These are phyloP conservation scores for Botrytis tulipae DNA, from an alignment of 2,329 filamentous ascomycete genomes.

Conservation along the genomic window DNA sequence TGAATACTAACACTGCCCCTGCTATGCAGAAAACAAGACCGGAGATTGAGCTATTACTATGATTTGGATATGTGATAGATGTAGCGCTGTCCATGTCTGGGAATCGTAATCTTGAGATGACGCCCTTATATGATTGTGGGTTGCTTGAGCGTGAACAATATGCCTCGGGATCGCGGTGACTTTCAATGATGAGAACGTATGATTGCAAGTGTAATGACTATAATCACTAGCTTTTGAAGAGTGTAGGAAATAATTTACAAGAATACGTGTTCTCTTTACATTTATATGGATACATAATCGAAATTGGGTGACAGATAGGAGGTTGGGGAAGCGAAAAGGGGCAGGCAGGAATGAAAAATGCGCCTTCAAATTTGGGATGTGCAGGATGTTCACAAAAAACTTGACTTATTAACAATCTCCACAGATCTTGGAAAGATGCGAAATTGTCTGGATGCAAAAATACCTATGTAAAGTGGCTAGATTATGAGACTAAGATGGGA, in stretches of 20 bases:
- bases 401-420: neutral
- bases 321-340: neutral
- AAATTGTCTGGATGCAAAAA: neutral
- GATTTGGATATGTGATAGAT: neutral
- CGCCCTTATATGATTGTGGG: too few species aligned
- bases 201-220: neutral
- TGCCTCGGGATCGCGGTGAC: neutral
- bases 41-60: neutral
- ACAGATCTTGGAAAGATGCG: too few species aligned
- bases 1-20: neutral
- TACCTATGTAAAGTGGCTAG: neutral
- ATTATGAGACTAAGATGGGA: neutral
- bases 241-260: neutral
- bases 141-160: neutral
- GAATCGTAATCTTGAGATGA: neutral
- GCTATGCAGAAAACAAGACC: neutral
- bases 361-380: neutral
- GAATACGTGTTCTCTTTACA: neutral
- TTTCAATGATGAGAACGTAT: neutral
- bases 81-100: neutral
- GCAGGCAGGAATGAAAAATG: neutral
- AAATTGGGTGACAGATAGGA: neutral
- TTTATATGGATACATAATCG: neutral
- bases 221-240: neutral
- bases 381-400: neutral